These are phyloP conservation scores for Backusella parvicylindrica DNA, from an alignment of 192 early-diverging fungal genomes.

Conservation along the genomic window DNA sequence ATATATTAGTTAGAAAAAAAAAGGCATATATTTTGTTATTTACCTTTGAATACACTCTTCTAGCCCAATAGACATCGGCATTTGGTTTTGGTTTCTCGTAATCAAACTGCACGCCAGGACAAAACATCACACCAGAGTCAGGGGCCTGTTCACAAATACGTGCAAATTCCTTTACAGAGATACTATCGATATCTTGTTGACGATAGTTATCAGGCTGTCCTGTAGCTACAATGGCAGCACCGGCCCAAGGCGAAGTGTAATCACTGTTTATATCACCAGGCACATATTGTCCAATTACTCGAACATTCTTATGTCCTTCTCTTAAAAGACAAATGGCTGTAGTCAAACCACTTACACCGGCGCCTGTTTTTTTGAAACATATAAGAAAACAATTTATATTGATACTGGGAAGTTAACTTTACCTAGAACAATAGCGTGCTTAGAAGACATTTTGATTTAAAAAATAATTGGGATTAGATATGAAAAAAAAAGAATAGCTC, in stretches of 20 bases:
- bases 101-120: conserved; percentile 36
- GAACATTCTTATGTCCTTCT: conserved; percentile 54
- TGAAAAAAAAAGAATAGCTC: background rate
- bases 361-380: conserved; percentile 40
- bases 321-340: conserved; percentile 61
- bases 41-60: conserved; percentile 44
- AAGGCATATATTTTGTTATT: background rate
- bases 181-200: conserved; percentile 36
- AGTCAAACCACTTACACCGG: conserved; percentile 80
- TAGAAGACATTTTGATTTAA: background rate
- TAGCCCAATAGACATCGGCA: conserved; percentile 37
- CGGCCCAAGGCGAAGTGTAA: conserved; percentile 61
- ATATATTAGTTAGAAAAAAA: background rate
- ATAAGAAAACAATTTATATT: background rate
- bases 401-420: background rate
- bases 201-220: conserved; percentile 28
- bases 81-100: conserved; percentile 4
- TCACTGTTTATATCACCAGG: conserved; percentile 46
- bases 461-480: background rate
- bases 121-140: conserved; percentile 37
- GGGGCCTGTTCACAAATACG: conserved; percentile 15
- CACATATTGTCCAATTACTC: conserved; percentile 52
- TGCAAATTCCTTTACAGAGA: conserved; percentile 30
- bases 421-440: conserved; percentile 8
- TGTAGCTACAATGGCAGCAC: conserved; percentile 22